Conservation (phyloP, 75 land plant genomes). For the Isoetes taiwanensis region DNA sequence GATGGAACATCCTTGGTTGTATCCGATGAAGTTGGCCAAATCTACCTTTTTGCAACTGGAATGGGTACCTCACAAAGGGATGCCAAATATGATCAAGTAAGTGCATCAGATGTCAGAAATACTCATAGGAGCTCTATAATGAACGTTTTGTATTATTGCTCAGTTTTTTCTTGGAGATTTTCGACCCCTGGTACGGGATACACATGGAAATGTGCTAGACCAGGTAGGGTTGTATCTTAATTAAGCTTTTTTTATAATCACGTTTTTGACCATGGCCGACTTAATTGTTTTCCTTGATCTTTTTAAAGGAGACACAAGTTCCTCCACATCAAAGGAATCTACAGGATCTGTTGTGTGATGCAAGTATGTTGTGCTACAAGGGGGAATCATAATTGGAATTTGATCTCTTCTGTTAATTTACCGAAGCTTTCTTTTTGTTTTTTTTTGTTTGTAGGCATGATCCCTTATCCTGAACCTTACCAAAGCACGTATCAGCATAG, state of each 20-base stretch:
- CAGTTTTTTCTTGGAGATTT: slow-evolving; percentile 98
- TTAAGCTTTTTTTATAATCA: background rate
- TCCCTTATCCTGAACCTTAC: slow-evolving; percentile 91
- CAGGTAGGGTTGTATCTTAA: slow-evolving; percentile 45
- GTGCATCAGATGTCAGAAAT: background rate
- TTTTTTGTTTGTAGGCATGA: slow-evolving; percentile 45
- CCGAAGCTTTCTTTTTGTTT: too few relatives aligned
- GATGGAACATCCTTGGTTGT: slow-evolving; percentile 93
- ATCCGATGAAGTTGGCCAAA: slow-evolving; percentile 96
- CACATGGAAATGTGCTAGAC: slow-evolving; percentile 75
- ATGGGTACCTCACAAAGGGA: slow-evolving; percentile 79
- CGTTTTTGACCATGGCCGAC: too few relatives aligned
- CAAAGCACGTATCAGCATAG: slow-evolving; percentile 81
- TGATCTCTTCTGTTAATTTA: too few relatives aligned
- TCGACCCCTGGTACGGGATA: slow-evolving; percentile 79
- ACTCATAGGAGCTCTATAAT: background rate
- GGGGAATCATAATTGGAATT: background rate
- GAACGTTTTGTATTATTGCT: background rate
- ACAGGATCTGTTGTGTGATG: slow-evolving; percentile 82
- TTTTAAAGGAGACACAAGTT: slow-evolving; percentile 78
- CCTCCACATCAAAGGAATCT: slow-evolving; percentile 65
- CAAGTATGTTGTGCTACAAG: slow-evolving; percentile 29
- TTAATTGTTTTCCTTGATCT: background rate
- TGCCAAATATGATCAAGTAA: slow-evolving; percentile 93
- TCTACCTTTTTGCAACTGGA: slow-evolving; percentile 76